Percentiles rank a stretch among this genome's conserved stretches.
Evolutionary conservation across 768 basidiomycete species (phyloP).

Genomic region (Strobilomyces confusus): DNA sequence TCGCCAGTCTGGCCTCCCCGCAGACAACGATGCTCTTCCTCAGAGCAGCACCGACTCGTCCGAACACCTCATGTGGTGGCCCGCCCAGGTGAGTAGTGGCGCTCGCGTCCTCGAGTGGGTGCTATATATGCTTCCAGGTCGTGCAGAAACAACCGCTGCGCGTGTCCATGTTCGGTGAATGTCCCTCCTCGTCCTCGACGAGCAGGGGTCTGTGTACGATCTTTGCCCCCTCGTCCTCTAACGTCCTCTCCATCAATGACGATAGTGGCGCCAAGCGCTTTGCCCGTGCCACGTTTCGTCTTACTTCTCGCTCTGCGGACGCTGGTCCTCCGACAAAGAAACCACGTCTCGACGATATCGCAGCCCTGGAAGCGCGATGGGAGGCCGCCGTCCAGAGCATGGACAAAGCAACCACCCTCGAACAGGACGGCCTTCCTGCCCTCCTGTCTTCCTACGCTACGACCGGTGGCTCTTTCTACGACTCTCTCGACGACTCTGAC

Average conservation of each 20-base stretch:
- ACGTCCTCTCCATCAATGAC: slow-evolving; percentile 38
- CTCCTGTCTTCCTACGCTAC: slow-evolving; percentile 31
- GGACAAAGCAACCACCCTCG: slow-evolving; percentile 39
- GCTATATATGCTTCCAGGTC: slow-evolving; percentile 16
- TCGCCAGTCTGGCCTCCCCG: slow-evolving; percentile 36
- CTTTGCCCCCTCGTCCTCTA: slow-evolving; percentile 33
- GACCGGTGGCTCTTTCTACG: slow-evolving; percentile 17
- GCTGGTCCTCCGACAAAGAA: slow-evolving; percentile 43
- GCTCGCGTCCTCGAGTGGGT: not conserved
- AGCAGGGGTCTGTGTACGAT: slow-evolving; percentile 25
- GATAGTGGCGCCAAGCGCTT: slow-evolving; percentile 41
- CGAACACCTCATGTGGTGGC: slow-evolving; percentile 58
- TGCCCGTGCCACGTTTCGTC: slow-evolving; percentile 34
- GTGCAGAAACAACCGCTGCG: slow-evolving; percentile 27
- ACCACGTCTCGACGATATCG: slow-evolving; percentile 33
- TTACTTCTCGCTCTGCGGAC: slow-evolving; percentile 5
- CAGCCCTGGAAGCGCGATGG: slow-evolving; percentile 41
- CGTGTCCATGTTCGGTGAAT: slow-evolving; percentile 31
- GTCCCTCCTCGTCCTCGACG: slow-evolving; percentile 24
- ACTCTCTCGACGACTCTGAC: slow-evolving; percentile 28
- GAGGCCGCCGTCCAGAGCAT: slow-evolving; percentile 43
- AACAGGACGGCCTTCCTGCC: slow-evolving; percentile 48
- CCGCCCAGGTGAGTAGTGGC: slow-evolving; percentile 50
- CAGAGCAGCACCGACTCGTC: slow-evolving; percentile 20
- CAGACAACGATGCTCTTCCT: slow-evolving; percentile 25